Evolutionary conservation across 139 green algal genomes (phyloP), one percentile per base, ranked within the genome.

Genomic region (Tetradesmus obliquus): DNA sequence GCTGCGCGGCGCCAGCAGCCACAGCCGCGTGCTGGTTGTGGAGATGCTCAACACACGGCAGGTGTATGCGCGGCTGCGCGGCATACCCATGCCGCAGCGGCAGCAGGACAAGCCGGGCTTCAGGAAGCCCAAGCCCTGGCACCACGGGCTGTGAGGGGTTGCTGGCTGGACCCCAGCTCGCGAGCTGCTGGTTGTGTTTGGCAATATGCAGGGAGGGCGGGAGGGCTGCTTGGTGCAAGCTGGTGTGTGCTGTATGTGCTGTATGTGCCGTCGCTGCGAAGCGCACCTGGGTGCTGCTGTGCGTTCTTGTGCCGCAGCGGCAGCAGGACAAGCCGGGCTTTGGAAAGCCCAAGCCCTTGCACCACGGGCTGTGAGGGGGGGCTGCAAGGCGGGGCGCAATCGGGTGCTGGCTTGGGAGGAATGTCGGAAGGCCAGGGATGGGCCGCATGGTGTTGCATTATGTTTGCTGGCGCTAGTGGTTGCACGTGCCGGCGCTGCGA

Each of bases 1-100:
- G 45, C 55, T 92, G 81, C 60, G 88, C 9, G 88, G 88, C 80
- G 32, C 3, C 20, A 69, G 60, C 55, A 72, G n/a, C 19, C 51
- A 58, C 5, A 86, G 88, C 15, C 66, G 69, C 15, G 55, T 92
- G 62, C 88, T 92, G 32, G 80, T 88, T 9, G 80, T 92, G 22
- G 88, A 92, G 80, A 92, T 88, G 88, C 57, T 92, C 53, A 88
- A 22, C 51, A 81, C 88, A 0, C 80, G 88, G 57, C 79, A 88
- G 76, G 62, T 88, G 51, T 92, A 92, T 76, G 60, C 60, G 58
- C 53, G 80, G 6, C 19, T 92, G 45, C 51, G 88, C 9, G 88
- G 88, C 9, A 1, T 88, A 45, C 80, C 80, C 2, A 55, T 20
- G 51, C 80, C 80, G 3, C 53, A 84, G 71, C 69, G 71, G 20